Conservation (phyloP, 2,329 filamentous ascomycete genomes). For the Bipolaris oryzae region DNA sequence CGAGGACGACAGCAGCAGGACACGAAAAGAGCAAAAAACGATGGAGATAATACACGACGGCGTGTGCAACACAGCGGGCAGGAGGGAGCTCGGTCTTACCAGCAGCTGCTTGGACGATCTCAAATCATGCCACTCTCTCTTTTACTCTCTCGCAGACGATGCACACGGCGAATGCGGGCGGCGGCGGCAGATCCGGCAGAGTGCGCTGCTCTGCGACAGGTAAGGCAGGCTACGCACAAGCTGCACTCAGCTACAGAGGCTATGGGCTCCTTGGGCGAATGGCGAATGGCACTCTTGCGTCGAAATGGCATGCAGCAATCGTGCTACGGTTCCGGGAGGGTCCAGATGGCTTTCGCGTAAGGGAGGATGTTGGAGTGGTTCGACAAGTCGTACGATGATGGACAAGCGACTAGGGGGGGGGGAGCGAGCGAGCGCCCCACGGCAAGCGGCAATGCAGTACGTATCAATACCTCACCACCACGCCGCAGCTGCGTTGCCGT, state of each 20-base stretch:
- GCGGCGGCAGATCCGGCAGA: conserved; percentile 7
- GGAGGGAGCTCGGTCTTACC: conserved; percentile 23
- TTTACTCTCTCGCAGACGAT: not conserved
- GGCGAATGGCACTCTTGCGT: not conserved
- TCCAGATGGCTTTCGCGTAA: conserved; percentile 8
- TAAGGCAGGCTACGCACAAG: conserved; percentile 1
- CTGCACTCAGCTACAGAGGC: conserved; percentile 1
- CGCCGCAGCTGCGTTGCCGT: not conserved
- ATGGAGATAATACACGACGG: conserved; percentile 8
- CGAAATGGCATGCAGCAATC: conserved; percentile 5
- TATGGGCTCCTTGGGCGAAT: not conserved
- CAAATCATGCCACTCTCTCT: conserved; percentile 21
- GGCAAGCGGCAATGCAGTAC: not conserved
- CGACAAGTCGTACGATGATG: conserved; percentile 18
- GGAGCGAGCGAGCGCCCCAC: conserved; percentile 4
- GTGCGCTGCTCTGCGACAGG: conserved; percentile 5
- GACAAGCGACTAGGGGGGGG: conserved; percentile 6
- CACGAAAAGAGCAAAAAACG: not conserved
- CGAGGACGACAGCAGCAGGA: conserved; percentile 2
- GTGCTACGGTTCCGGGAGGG: conserved; percentile 14
- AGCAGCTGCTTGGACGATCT: conserved; percentile 10
- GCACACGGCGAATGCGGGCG: conserved; percentile 8
- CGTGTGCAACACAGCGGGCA: not conserved
- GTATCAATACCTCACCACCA: not conserved
- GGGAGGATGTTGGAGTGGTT: conserved; percentile 13